These are phyloP conservation scores for Termitomyces sp. DNA, from an alignment of 768 basidiomycete species.

Conservation along the genomic window DNA sequence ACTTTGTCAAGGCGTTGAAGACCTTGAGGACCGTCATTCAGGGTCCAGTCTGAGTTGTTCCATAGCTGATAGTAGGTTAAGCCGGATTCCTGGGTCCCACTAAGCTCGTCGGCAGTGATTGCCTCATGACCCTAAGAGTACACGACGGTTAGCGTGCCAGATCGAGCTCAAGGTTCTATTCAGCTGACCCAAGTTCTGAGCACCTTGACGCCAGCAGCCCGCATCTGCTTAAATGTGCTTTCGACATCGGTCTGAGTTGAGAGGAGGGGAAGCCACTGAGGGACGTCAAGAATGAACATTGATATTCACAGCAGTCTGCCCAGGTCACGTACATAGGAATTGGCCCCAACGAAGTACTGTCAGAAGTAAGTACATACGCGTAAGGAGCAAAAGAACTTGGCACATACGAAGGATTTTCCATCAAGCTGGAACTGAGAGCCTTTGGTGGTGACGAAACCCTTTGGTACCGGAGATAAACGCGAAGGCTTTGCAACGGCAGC, in stretches of 20 bases:
- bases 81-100: conserved; percentile 35
- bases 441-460: conserved; percentile 42
- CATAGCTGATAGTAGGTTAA: conserved; percentile 57
- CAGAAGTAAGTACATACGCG: conserved; percentile 18
- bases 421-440: conserved; percentile 40
- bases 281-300: neutral
- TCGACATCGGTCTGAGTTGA: conserved; percentile 44
- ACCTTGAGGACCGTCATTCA: conserved; percentile 53
- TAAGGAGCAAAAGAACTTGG: conserved; percentile 11
- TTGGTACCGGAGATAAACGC: conserved; percentile 20
- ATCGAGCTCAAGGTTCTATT: too few species aligned
- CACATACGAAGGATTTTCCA: conserved; percentile 44
- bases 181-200: conserved; percentile 48
- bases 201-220: conserved; percentile 45
- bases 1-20: conserved; percentile 51
- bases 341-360: conserved; percentile 46
- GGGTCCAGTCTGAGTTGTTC: conserved; percentile 43
- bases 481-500: conserved; percentile 2
- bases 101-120: conserved; percentile 41
- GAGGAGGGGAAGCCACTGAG: conserved; percentile 55
- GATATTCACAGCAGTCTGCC: neutral
- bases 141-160: neutral
- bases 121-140: conserved; percentile 38
- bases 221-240: conserved; percentile 46
- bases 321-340: conserved; percentile 41